Evolutionary conservation across 208 protist species (phyloP), one percentile per base, ranked within the genome.

Genomic region (Zelonia costaricensis): DNA sequence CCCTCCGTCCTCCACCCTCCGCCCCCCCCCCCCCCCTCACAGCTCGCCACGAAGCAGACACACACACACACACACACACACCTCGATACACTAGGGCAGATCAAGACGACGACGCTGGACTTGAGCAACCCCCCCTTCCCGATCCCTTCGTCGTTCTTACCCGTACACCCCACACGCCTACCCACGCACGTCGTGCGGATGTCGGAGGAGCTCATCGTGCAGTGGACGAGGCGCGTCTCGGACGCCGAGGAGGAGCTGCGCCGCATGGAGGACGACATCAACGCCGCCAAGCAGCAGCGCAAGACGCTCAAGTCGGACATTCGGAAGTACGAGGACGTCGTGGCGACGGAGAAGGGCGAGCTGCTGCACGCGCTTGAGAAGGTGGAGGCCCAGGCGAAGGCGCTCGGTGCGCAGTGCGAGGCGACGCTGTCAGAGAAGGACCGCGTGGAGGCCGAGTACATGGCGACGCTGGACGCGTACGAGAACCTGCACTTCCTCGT

Each of bases 401-500:
- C 77, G 23, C 75, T 92, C 13, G 70, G 69, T 25, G 74, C 69
- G 42, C 58, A 63, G 22, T 91, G 80, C 65, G 80, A 91, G 40
- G 65, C 62, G 13, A 81, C 79, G 2, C 44, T 80, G 6, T 45
- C 60, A 10, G 78, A 87, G 51, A 88, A 86, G 61, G 76, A 80
- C n/a, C 35, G 58, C 6, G 82, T 85, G 15, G 82, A 95, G 71
- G 80, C 80, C 28, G 59, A 74, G 53, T 93, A 93, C 74, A 45
- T 86, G n/a, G 53, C 72, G 33, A 88, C 90, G 1, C 59, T 95
- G 13, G 86, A 95, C 59, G 78, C 84, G 65, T 95, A 95, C 62
- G 90, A 93, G 47, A 75, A 48, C 30, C 82, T 95, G 67, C 86
- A 93, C 73, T 79, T 75, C 9, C 45, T 87, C 8, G 86, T 95